Evolutionary conservation across 2,329 filamentous ascomycete genomes (phyloP).

Genomic region (Penicillium verrucosum): DNA sequence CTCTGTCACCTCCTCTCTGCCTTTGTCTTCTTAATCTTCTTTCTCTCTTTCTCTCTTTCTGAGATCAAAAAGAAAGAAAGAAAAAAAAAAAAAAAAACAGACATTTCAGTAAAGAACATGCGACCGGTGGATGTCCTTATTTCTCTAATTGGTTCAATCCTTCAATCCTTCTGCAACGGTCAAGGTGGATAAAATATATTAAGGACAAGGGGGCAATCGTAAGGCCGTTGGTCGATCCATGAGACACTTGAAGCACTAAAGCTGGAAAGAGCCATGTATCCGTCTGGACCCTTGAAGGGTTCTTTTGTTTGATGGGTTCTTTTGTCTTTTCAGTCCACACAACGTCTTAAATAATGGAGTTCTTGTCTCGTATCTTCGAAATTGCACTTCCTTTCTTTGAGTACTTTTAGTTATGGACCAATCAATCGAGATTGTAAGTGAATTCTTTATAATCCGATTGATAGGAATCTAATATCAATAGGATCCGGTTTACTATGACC

Average conservation of each 20-base stretch:
- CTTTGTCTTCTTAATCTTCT: neutral
- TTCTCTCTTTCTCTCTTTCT: neutral
- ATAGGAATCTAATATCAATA: slow-evolving; percentile 6
- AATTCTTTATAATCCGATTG: no score
- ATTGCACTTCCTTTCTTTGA: neutral
- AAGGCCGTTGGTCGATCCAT: neutral
- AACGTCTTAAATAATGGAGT: neutral
- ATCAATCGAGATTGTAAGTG: neutral
- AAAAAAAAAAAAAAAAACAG: no score
- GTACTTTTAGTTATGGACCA: neutral
- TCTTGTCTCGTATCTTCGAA: neutral
- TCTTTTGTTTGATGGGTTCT: neutral
- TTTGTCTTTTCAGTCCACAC: neutral
- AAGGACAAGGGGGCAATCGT: neutral
- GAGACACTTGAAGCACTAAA: neutral
- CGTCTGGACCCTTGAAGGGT: neutral
- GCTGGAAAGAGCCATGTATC: neutral
- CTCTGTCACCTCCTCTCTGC: neutral
- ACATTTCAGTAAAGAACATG: no score
- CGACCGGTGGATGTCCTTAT: neutral
- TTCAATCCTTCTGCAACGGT: neutral
- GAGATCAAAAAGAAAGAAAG: neutral
- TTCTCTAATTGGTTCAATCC: no score
- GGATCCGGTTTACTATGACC: slow-evolving; percentile 3
- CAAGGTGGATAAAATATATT: neutral